phyloP scores from a whole-genome alignment of 1,284 basidiomycete species.

The Ceratobasidium sp. region DNA sequence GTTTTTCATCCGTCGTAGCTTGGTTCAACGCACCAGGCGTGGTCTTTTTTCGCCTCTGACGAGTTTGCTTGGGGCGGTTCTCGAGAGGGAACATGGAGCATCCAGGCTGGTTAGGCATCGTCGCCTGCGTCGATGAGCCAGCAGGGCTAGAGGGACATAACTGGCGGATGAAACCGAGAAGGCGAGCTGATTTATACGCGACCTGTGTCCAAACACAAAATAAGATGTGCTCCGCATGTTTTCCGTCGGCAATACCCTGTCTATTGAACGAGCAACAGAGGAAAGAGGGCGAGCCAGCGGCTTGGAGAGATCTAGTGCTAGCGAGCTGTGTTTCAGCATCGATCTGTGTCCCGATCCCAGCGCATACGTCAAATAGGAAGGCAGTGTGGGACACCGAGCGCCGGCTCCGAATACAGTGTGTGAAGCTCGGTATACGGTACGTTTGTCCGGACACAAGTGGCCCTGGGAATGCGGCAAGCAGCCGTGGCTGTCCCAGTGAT shows the following conservation, averaged over 20 bases:
- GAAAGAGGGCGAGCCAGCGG: slow-evolving; percentile 6
- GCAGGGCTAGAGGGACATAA: slow-evolving; percentile 19
- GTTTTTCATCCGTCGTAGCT: neutral
- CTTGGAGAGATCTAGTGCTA: slow-evolving; percentile 20
- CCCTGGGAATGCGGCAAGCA: neutral
- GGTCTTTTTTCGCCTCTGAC: slow-evolving; percentile 19
- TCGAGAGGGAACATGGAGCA: neutral
- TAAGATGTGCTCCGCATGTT: neutral
- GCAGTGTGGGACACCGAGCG: slow-evolving; percentile 1
- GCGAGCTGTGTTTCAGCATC: slow-evolving; percentile 26
- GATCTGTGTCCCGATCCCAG: slow-evolving; percentile 30
- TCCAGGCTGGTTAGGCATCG: slow-evolving; percentile 19
- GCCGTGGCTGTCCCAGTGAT: slow-evolving; percentile 35
- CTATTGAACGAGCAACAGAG: slow-evolving; percentile 8
- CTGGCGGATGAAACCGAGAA: neutral
- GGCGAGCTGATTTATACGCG: slow-evolving; percentile 7
- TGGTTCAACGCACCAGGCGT: slow-evolving; percentile 29
- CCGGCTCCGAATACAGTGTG: neutral
- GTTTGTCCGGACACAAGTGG: slow-evolving; percentile 10
- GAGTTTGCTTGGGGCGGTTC: slow-evolving; percentile 17
- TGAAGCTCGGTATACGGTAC: slow-evolving; percentile 1
- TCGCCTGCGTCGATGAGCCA: slow-evolving; percentile 37
- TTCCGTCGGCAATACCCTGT: slow-evolving; percentile 5
- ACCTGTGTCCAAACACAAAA: slow-evolving; percentile 34
- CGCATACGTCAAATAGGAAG: slow-evolving; percentile 25